Percentiles rank a stretch among this genome's conserved stretches.
Evolutionary conservation across 768 basidiomycete species (phyloP).

Genomic region (Pleurotus eryngii): DNA sequence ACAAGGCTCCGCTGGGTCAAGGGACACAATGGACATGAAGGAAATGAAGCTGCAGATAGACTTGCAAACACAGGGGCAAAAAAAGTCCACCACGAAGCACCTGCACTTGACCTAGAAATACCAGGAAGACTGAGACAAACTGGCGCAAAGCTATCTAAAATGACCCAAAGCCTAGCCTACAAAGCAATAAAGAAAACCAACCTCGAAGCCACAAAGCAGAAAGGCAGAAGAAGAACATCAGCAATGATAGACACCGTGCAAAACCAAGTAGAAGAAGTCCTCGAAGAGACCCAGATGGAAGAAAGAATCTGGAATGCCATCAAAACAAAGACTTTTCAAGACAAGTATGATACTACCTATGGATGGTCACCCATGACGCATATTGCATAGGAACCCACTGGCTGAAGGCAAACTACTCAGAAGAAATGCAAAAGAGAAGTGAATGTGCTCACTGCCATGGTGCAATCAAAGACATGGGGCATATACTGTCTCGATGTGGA

Average conservation of each 20-base stretch:
- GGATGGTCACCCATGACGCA: constrained; percentile 18
- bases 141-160: constrained; percentile 12
- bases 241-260: background rate
- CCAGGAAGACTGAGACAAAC: background rate
- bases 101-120: constrained; percentile 2
- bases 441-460: constrained; percentile 13
- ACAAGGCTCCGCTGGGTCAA: constrained; percentile 22
- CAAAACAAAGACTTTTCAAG: constrained; percentile 9
- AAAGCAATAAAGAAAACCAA: constrained; percentile 4
- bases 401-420: constrained; percentile 9
- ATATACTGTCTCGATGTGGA: constrained; percentile 24
- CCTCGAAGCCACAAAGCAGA: background rate
- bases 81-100: background rate
- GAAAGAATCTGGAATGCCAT: constrained; percentile 11
- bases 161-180: constrained; percentile 18
- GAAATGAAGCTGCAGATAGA: constrained; percentile 20
- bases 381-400: constrained; percentile 24
- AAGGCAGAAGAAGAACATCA: background rate
- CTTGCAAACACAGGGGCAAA: constrained; percentile 14
- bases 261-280: background rate
- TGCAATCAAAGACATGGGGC: constrained; percentile 21
- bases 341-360: constrained; percentile 13
- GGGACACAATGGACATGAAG: constrained; percentile 16
- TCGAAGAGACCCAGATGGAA: background rate
- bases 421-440: constrained; percentile 8